phyloP scores from a whole-genome alignment of 768 basidiomycete species.

The Pholiota microspora region DNA sequence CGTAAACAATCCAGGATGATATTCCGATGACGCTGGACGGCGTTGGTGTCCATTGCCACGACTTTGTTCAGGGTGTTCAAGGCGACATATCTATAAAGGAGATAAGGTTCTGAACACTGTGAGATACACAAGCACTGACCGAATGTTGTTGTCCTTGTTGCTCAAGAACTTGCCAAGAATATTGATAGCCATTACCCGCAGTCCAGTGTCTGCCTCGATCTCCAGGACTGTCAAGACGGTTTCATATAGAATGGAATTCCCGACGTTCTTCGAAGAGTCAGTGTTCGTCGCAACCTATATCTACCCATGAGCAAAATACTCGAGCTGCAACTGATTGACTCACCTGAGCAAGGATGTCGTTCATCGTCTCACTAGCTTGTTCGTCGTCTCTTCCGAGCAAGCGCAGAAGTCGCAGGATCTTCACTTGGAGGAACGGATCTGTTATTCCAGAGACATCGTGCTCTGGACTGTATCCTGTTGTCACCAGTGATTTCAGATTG shows the following conservation, averaged over 20 bases:
- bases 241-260: slow-evolving; percentile 97
- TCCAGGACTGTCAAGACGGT: slow-evolving; percentile 95
- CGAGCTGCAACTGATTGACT: slow-evolving; percentile 6
- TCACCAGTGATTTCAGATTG: slow-evolving; percentile 91
- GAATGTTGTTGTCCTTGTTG: slow-evolving; percentile 98
- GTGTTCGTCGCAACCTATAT: slow-evolving; percentile 96
- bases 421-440: slow-evolving; percentile 93
- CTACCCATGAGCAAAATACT: slow-evolving; percentile 1
- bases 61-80: slow-evolving; percentile 98
- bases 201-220: slow-evolving; percentile 93
- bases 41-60: slow-evolving; percentile 95
- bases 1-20: slow-evolving; percentile 98
- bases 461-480: slow-evolving; percentile 96
- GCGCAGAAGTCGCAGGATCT: slow-evolving; percentile 85
- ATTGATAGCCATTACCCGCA: slow-evolving; percentile 99
- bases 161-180: slow-evolving; percentile 97
- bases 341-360: slow-evolving; percentile 95
- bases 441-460: slow-evolving; percentile 99
- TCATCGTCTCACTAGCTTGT: slow-evolving; percentile 93
- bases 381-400: slow-evolving; percentile 84
- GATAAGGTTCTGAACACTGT: background rate
- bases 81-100: slow-evolving; percentile 79
- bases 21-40: slow-evolving; percentile 96
- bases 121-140: slow-evolving; percentile 47
- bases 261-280: slow-evolving; percentile 96